Evolutionary conservation across 83 land plant species (phyloP).

Genomic region (Picea mariana): DNA sequence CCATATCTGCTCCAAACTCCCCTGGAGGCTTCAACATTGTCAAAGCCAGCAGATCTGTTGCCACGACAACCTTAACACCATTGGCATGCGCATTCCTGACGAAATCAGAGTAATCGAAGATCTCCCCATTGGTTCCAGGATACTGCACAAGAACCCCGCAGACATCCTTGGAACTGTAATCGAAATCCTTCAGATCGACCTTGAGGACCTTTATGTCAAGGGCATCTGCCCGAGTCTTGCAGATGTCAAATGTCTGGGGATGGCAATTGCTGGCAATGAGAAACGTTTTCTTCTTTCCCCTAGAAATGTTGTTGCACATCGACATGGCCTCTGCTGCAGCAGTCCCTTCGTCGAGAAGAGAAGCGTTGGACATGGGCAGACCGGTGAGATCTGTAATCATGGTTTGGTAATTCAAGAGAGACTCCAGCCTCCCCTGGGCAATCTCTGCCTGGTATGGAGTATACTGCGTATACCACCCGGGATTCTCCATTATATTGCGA

Average conservation of each 20-base stretch:
- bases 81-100: conserved; percentile 78
- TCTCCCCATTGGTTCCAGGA: conserved; percentile 89
- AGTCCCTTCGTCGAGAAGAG: conserved; percentile 96
- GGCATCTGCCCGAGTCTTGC: conserved; percentile 86
- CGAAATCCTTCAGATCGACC: conserved; percentile 66
- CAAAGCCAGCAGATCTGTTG: conserved; percentile 84
- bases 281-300: conserved; percentile 83
- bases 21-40: conserved; percentile 93
- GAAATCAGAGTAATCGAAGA: conserved; percentile 80
- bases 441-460: conserved; percentile 99
- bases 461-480: conserved; percentile 99
- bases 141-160: conserved; percentile 97
- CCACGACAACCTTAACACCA: conserved; percentile 97
- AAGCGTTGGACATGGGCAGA: conserved; percentile 98
- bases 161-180: conserved; percentile 84
- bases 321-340: conserved; percentile 99
- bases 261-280: conserved; percentile 88
- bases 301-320: conserved; percentile 89
- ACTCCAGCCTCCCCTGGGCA: conserved; percentile 93
- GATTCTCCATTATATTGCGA: conserved; percentile 97
- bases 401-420: conserved; percentile 91
- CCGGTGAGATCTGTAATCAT: conserved; percentile 95
- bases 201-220: conserved; percentile 73
- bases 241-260: conserved; percentile 93
- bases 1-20: conserved; percentile 95